Conservation (phyloP, 148 eudicot species). For the Polygonum aviculare region DNA sequence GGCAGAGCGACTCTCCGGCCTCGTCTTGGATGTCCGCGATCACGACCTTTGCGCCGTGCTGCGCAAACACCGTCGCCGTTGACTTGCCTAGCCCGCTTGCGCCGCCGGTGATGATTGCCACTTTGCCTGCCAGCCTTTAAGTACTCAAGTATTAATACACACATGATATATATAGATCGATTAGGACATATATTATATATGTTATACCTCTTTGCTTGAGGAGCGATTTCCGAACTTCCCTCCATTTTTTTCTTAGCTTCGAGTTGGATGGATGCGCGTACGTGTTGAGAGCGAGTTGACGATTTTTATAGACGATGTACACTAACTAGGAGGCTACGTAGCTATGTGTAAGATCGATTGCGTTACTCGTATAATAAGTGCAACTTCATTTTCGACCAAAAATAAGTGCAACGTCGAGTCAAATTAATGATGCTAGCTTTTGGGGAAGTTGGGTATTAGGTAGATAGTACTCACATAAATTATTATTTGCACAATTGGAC, state of each 20-base stretch:
- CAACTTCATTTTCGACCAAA: neutral
- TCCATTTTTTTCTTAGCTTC: neutral
- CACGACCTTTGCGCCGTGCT: slow-evolving; percentile 13
- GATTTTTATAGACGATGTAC: neutral
- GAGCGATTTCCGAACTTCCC: neutral
- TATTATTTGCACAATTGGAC: neutral
- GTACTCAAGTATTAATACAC: neutral
- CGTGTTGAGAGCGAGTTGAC: neutral
- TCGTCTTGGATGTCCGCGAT: slow-evolving; percentile 14
- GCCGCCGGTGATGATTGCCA: slow-evolving; percentile 15
- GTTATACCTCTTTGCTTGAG: neutral
- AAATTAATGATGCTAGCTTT: neutral
- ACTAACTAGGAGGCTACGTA: neutral
- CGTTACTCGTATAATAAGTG: neutral
- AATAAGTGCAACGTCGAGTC: neutral
- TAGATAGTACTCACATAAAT: neutral
- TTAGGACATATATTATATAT: too few relatives aligned
- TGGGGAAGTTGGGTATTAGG: slow-evolving; percentile 4
- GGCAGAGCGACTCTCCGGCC: slow-evolving; percentile 9
- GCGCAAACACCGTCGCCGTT: slow-evolving; percentile 7
- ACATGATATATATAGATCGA: too few relatives aligned
- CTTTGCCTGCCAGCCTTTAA: slow-evolving; percentile 10
- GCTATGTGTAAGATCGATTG: neutral
- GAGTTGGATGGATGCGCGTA: neutral
- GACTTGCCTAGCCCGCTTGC: slow-evolving; percentile 14